Evolutionary conservation across 106 monocot genomes (phyloP).

Genomic region (Dendrobium catenatum): DNA sequence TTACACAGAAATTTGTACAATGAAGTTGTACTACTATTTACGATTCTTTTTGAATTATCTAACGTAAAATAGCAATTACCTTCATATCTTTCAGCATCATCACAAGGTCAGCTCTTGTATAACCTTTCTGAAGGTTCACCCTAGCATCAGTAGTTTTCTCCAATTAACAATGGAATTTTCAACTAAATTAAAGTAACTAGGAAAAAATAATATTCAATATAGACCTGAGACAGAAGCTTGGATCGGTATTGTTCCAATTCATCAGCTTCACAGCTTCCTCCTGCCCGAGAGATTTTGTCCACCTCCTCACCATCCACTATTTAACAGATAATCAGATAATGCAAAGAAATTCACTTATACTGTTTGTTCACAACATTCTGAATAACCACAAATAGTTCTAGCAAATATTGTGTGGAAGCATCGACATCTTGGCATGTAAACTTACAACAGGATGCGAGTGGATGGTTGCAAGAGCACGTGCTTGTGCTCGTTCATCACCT

Average conservation of each 20-base stretch:
- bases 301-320: conserved; percentile 99
- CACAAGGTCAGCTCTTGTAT: conserved; percentile 58
- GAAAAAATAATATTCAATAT: neutral
- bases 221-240: conserved; percentile 82
- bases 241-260: conserved; percentile 91
- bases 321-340: conserved; percentile 19
- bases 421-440: conserved; percentile 9
- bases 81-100: conserved; percentile 40
- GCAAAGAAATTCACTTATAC: neutral
- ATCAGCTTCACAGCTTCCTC: conserved; percentile 74
- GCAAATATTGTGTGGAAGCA: neutral
- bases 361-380: neutral
- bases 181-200: conserved; percentile 6
- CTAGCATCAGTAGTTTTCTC: conserved; percentile 25
- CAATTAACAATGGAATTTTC: neutral
- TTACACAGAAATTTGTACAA: neutral
- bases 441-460: conserved; percentile 99
- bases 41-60: neutral
- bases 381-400: conserved; percentile 2
- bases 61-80: conserved; percentile 28
- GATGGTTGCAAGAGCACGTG: conserved; percentile 89
- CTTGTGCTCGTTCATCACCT: conserved; percentile 94
- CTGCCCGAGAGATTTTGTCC: conserved; percentile 66
- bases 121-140: conserved; percentile 69
- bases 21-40: neutral